phyloP scores from a whole-genome alignment of 1,139 yeast genomes.

The Kazachstania sp. region DNA sequence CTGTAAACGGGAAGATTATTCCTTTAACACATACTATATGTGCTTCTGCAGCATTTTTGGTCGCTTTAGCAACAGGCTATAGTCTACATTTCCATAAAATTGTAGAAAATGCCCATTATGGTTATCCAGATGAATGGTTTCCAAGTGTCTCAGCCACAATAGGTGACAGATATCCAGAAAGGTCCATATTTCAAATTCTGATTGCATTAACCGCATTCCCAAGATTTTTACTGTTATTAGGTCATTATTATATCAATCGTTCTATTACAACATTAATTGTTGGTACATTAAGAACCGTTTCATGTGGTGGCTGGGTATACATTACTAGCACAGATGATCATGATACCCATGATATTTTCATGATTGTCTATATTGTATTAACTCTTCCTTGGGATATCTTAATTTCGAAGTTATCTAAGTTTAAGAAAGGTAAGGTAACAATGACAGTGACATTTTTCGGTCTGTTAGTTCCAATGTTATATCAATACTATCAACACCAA shows the following conservation, averaged over 20 bases:
- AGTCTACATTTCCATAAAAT: slow-evolving; percentile 75
- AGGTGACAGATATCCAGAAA: slow-evolving; percentile 93
- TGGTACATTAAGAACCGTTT: slow-evolving; percentile 75
- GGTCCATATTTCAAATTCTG: slow-evolving; percentile 81
- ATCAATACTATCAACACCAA: slow-evolving; percentile 88
- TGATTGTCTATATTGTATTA: slow-evolving; percentile 80
- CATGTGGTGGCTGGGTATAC: slow-evolving; percentile 99
- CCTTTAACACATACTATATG: slow-evolving; percentile 65
- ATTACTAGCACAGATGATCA: slow-evolving; percentile 96
- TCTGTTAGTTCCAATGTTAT: slow-evolving; percentile 69
- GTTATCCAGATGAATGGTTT: slow-evolving; percentile 97
- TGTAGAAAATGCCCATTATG: slow-evolving; percentile 74
- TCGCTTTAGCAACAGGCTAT: slow-evolving; percentile 67
- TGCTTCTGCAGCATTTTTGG: slow-evolving; percentile 63
- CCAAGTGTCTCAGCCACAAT: slow-evolving; percentile 96
- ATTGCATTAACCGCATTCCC: slow-evolving; percentile 79
- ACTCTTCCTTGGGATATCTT: slow-evolving; percentile 87
- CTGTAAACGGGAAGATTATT: slow-evolving; percentile 50
- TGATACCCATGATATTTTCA: slow-evolving; percentile 89
- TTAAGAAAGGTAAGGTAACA: slow-evolving; percentile 44
- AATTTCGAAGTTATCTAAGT: slow-evolving; percentile 47
- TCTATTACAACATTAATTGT: slow-evolving; percentile 33
- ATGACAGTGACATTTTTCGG: slow-evolving; percentile 58
- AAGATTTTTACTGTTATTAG: slow-evolving; percentile 61
- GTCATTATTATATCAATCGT: slow-evolving; percentile 40